Conservation (phyloP, 140 eudicot genomes). For the Erigeron philadelphicus region DNA sequence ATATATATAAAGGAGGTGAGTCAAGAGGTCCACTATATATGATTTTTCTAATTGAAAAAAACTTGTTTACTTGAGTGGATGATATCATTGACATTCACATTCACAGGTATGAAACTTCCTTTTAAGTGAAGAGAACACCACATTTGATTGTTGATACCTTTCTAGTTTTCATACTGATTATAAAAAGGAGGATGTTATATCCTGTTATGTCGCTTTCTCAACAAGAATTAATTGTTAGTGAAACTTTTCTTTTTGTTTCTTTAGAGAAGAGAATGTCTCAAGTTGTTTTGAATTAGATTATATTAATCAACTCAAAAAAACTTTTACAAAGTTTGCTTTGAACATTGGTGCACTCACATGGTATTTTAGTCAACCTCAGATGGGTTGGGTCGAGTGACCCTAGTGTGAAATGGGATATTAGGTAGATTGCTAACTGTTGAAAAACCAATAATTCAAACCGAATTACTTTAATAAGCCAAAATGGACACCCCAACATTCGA, state of each 20-base stretch:
- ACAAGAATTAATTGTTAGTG: neutral
- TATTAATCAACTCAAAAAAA: too few relatives aligned
- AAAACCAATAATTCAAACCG: too few relatives aligned
- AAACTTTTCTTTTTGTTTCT: too few relatives aligned
- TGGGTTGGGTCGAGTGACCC: too few relatives aligned
- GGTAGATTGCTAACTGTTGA: too few relatives aligned
- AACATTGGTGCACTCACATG: neutral
- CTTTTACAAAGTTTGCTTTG: too few relatives aligned
- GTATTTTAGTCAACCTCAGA: too few relatives aligned
- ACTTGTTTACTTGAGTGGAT: constrained; percentile 11
- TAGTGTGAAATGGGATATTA: too few relatives aligned
- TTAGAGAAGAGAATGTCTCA: too few relatives aligned
- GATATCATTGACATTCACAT: constrained; percentile 16
- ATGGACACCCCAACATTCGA: too few relatives aligned
- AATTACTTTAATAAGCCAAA: too few relatives aligned
- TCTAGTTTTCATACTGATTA: neutral
- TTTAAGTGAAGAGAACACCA: constrained; percentile 21
- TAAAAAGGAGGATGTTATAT: neutral
- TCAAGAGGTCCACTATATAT: constrained; percentile 7
- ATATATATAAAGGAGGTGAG: neutral
- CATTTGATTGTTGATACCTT: constrained; percentile 15
- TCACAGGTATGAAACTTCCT: neutral
- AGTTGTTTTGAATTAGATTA: too few relatives aligned
- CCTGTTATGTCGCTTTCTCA: neutral
- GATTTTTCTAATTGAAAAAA: constrained; percentile 9